Evolutionary conservation across 2,329 filamentous ascomycete species (phyloP), one percentile per base, ranked within the genome.

Genomic region (Chaetomiaceae sp.): DNA sequence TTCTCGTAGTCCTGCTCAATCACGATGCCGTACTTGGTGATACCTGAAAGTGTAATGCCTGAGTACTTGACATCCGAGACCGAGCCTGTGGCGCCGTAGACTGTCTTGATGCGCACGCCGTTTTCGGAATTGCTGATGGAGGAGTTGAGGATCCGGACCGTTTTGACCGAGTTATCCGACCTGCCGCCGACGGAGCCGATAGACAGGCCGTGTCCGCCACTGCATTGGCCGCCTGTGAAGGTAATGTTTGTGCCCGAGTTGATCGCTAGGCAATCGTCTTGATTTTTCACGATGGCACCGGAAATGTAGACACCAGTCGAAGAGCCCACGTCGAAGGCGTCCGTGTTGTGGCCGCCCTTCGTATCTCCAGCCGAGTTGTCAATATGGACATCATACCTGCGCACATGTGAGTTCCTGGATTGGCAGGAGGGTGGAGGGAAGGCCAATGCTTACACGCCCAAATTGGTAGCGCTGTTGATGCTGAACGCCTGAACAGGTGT

Each of bases 111-210:
- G 48, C 77, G 76, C 40, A 79, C 67, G 45, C 56, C 56, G 60
- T 79, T 78, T 41, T 70, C 61, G 0, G 74, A 79, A 60, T 79
- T 65, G 48, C 55, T 60, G 50, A 81, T 68, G 17, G 62, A 68
- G 9, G 67, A 71, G 49, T 69, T 65, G 27, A 67, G 59, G 53
- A 83, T 74, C 19, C 64, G 66, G n/a, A 83, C 69, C 42, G 67
- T 71, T 20, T 69, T 60, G 42, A 83, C 78, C 7, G 56, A 62
- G 65, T 82, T 81, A 63, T 79, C 64, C 42, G 56, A 58, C 39
- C 76, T 74, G 12, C 74, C 74, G 34, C 77, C 76, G n/a, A 81
- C 73, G 6, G 73, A 77, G 40, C 77, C 76, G 54, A 83, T 78
- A 46, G 72, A 75, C 15, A 83, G 64, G 42, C 77, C 78, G 58